Percentiles rank a stretch among this genome's conserved stretches.
phyloP scores from a whole-genome alignment of 2,329 filamentous ascomycete genomes.

The Penicillium sp. region DNA sequence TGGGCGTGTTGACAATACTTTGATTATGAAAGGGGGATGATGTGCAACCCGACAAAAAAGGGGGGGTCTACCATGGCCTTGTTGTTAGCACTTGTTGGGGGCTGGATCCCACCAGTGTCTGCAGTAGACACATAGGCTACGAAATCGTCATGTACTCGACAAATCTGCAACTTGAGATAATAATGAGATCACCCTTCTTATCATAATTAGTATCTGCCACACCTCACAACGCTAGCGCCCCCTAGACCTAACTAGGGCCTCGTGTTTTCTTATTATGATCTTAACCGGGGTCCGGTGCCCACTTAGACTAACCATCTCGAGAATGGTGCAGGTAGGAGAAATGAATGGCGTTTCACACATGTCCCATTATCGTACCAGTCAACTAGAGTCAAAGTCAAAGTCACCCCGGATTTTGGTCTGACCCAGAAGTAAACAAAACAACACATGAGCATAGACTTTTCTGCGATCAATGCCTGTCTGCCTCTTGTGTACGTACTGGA shows the following conservation, averaged over 20 bases:
- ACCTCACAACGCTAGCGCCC: background rate
- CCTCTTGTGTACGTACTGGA: background rate
- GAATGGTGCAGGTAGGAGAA: background rate
- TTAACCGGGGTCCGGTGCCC: background rate
- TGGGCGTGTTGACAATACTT: slow-evolving; percentile 1
- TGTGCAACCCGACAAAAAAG: slow-evolving; percentile 10
- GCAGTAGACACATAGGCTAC: background rate
- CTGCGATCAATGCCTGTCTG: background rate
- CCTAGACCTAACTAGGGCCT: background rate
- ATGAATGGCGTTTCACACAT: background rate
- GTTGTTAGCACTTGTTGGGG: background rate
- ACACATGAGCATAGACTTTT: background rate
- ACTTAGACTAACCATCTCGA: background rate
- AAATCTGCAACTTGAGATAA: slow-evolving; percentile 5
- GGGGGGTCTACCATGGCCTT: slow-evolving; percentile 10
- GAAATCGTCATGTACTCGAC: background rate
- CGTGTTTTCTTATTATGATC: background rate
- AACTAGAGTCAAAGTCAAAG: slow-evolving; percentile 10
- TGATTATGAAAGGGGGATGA: background rate
- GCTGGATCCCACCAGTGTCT: background rate
- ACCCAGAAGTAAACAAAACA: background rate
- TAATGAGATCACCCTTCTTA: slow-evolving; percentile 14
- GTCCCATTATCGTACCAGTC: slow-evolving; percentile 2
- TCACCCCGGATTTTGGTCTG: slow-evolving; percentile 22
- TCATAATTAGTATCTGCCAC: background rate